Conservation (phyloP, 495 filamentous ascomycete genomes). For the Aspergillus kassunensis region DNA sequence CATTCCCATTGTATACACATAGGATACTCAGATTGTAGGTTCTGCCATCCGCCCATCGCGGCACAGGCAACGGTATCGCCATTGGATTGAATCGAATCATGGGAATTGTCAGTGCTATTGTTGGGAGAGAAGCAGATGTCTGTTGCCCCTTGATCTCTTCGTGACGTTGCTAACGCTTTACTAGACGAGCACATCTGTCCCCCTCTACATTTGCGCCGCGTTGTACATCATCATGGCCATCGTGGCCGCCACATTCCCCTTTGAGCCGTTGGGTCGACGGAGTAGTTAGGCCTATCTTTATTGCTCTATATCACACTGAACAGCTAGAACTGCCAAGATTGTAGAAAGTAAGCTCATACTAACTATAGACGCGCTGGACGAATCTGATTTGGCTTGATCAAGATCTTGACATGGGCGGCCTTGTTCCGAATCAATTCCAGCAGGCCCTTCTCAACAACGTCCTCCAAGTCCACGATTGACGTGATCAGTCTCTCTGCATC, state of each 20-base stretch:
- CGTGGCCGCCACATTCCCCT: constrained; percentile 58
- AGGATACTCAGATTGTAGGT: not conserved
- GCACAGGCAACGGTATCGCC: constrained; percentile 36
- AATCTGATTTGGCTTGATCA: not conserved
- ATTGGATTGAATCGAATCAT: constrained; percentile 67
- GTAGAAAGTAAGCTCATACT: too few relatives aligned
- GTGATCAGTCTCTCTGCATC: constrained; percentile 5
- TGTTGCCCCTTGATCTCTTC: constrained; percentile 1
- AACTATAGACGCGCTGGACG: not conserved
- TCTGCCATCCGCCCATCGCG: constrained; percentile 7
- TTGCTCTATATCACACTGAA: too few relatives aligned
- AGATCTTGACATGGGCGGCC: constrained; percentile 5
- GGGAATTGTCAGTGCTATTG: constrained; percentile 66
- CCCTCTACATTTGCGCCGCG: constrained; percentile 66
- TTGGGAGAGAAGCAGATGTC: constrained; percentile 54
- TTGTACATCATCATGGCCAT: constrained; percentile 62
- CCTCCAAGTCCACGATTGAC: not conserved
- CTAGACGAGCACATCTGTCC: constrained; percentile 55
- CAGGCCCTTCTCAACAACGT: constrained; percentile 2
- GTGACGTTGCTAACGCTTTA: too few relatives aligned
- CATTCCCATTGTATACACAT: not conserved
- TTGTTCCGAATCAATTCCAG: constrained; percentile 1
- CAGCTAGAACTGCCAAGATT: too few relatives aligned
- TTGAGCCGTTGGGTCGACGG: constrained; percentile 65
- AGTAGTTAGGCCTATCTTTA: too few relatives aligned